Evolutionary conservation across 2,329 filamentous ascomycete species (phyloP).

Genomic region (Ramichloridium luteum): DNA sequence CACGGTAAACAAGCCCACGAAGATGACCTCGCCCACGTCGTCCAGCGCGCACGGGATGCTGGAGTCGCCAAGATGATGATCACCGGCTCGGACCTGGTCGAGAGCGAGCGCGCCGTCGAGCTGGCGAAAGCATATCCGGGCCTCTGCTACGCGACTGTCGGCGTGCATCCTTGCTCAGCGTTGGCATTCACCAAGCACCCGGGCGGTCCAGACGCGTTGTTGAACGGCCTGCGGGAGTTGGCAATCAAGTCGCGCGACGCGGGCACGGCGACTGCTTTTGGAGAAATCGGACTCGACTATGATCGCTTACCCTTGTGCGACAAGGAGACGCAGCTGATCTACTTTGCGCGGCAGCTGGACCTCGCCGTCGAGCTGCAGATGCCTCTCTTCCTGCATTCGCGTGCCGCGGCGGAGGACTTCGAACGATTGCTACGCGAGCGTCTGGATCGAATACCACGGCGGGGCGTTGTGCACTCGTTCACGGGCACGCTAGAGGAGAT

Average conservation of each 20-base stretch:
- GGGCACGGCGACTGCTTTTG: slow-evolving; percentile 64
- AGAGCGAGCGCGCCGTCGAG: slow-evolving; percentile 61
- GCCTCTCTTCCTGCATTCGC: slow-evolving; percentile 83
- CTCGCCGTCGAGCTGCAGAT: slow-evolving; percentile 65
- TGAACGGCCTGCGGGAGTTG: slow-evolving; percentile 51
- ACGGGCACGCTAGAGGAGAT: slow-evolving; percentile 82
- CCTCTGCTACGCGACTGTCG: slow-evolving; percentile 77
- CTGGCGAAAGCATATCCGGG: slow-evolving; percentile 64
- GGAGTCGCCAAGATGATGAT: slow-evolving; percentile 86
- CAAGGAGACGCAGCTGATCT: slow-evolving; percentile 67
- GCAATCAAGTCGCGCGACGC: slow-evolving; percentile 46
- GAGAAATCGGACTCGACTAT: slow-evolving; percentile 93
- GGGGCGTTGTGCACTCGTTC: slow-evolving; percentile 84
- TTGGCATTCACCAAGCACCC: slow-evolving; percentile 58
- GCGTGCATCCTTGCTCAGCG: slow-evolving; percentile 85
- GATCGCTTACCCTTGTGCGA: slow-evolving; percentile 77
- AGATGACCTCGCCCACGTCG: slow-evolving; percentile 61
- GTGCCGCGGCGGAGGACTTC: slow-evolving; percentile 79
- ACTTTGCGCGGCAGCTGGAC: slow-evolving; percentile 71
- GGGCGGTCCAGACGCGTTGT: slow-evolving; percentile 42
- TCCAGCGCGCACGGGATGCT: slow-evolving; percentile 63
- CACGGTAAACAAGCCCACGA: slow-evolving; percentile 66
- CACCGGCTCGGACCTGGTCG: slow-evolving; percentile 75
- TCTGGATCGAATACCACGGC: slow-evolving; percentile 46
- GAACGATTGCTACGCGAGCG: slow-evolving; percentile 52